A percentile compares a stretch with the other conserved stretches of the same genome.
Conservation (phyloP, 768 basidiomycete genomes). For the Leucogyrophana mollusca region DNA sequence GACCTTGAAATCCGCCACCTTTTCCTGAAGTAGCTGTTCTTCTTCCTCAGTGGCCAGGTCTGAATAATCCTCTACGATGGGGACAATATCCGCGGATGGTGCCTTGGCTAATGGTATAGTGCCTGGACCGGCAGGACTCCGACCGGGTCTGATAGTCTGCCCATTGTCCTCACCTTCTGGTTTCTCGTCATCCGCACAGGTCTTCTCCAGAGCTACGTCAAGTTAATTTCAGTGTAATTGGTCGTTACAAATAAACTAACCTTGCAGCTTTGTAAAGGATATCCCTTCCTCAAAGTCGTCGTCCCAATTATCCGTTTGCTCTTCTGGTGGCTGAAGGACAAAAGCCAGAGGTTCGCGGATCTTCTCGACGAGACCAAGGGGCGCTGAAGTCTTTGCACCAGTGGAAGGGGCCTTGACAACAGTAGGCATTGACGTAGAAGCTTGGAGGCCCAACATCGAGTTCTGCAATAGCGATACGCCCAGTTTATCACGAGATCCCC, state of each 20-base stretch:
- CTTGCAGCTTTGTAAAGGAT: conserved; percentile 81
- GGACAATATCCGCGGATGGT: conserved; percentile 58
- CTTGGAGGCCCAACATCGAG: conserved; percentile 33
- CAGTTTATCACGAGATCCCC: conserved; percentile 26
- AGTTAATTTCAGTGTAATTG: neutral
- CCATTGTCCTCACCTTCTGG: conserved; percentile 67
- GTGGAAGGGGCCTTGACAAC: conserved; percentile 19
- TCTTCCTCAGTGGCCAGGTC: conserved; percentile 83
- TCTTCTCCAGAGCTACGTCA: conserved; percentile 59
- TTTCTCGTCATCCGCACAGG: conserved; percentile 54
- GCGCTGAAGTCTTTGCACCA: conserved; percentile 16
- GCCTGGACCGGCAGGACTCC: conserved; percentile 59
- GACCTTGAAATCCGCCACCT: conserved; percentile 85
- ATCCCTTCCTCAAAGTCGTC: conserved; percentile 97
- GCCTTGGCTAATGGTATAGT: conserved; percentile 57
- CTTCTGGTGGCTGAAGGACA: conserved; percentile 70
- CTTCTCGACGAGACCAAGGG: conserved; percentile 35
- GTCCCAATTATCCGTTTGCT: conserved; percentile 96
- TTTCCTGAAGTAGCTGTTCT: conserved; percentile 64
- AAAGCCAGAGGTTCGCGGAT: conserved; percentile 59
- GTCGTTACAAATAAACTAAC: conserved; percentile 24
- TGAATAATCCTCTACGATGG: conserved; percentile 89
- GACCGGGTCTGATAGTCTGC: conserved; percentile 74
- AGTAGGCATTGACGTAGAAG: conserved; percentile 31
- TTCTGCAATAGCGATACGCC: conserved; percentile 26